Evolutionary conservation across 176 grass and related monocot genomes (phyloP).

Genomic region (Cocos nucifera): DNA sequence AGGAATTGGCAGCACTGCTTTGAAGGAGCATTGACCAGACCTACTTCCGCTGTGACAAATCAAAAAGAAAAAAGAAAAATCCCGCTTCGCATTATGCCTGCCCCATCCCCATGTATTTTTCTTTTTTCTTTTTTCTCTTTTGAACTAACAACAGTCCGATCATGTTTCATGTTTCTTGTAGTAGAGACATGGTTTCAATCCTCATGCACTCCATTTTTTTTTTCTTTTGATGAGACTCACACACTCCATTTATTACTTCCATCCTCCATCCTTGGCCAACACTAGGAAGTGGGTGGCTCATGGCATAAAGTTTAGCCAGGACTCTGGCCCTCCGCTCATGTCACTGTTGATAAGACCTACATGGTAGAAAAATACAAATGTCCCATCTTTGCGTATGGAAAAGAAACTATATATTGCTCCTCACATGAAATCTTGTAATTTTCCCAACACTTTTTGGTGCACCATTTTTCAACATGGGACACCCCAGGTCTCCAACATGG

Average conservation of each 20-base stretch:
- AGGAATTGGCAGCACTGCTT: constrained; percentile 23
- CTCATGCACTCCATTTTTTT: background rate
- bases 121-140: no score
- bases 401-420: constrained; percentile 1
- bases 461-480: background rate
- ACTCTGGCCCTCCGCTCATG: no score
- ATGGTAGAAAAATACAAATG: constrained; percentile 5
- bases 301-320: background rate
- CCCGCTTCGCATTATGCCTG: no score
- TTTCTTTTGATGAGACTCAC: no score
- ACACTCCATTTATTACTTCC: no score
- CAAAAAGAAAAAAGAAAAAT: no score
- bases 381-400: background rate
- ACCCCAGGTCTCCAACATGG: no score
- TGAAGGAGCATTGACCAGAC: constrained; percentile 18
- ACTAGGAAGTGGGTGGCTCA: constrained; percentile 17
- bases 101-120: no score
- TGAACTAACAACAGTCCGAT: no score
- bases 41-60: background rate
- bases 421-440: background rate
- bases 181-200: background rate
- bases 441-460: constrained; percentile 2
- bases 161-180: no score
- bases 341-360: constrained; percentile 10
- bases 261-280: background rate